Conservation (phyloP, 768 basidiomycete species). For the Strobilomyces dryophilus region DNA sequence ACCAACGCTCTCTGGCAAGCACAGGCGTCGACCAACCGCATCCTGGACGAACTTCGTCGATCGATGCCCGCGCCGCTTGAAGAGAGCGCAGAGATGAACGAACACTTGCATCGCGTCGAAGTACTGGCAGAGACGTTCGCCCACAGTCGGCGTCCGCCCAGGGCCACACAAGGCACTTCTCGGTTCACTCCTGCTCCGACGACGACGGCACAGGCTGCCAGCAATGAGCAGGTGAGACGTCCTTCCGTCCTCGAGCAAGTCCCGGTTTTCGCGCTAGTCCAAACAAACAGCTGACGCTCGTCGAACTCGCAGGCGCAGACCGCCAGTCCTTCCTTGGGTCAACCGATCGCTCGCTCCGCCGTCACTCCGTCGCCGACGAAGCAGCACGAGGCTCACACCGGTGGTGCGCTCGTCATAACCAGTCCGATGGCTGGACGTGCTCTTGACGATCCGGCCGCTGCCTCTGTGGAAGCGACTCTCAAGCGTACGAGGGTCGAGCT, state of each 20-base stretch:
- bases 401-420: too few species aligned
- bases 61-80: slow-evolving; percentile 34
- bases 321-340: background rate
- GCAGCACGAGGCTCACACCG: background rate
- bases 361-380: background rate
- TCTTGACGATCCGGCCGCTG: background rate
- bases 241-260: background rate
- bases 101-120: slow-evolving; percentile 21
- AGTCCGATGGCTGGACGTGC: background rate
- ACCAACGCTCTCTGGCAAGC: slow-evolving; percentile 55
- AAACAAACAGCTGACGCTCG: background rate
- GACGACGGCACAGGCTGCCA: background rate
- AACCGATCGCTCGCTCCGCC: background rate
- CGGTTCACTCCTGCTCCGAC: background rate
- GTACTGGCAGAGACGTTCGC: slow-evolving; percentile 7
- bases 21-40: slow-evolving; percentile 53
- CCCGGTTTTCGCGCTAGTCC: background rate
- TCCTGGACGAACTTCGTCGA: slow-evolving; percentile 55
- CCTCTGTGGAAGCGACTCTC: background rate
- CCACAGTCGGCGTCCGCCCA: background rate
- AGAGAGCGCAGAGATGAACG: slow-evolving; percentile 36
- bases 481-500: background rate
- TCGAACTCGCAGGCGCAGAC: background rate
- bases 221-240: background rate
- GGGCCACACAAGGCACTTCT: background rate